These are phyloP conservation scores for Gaeumannomyces tritici DNA, from an alignment of 2,329 filamentous ascomycete genomes.

Conservation along the genomic window DNA sequence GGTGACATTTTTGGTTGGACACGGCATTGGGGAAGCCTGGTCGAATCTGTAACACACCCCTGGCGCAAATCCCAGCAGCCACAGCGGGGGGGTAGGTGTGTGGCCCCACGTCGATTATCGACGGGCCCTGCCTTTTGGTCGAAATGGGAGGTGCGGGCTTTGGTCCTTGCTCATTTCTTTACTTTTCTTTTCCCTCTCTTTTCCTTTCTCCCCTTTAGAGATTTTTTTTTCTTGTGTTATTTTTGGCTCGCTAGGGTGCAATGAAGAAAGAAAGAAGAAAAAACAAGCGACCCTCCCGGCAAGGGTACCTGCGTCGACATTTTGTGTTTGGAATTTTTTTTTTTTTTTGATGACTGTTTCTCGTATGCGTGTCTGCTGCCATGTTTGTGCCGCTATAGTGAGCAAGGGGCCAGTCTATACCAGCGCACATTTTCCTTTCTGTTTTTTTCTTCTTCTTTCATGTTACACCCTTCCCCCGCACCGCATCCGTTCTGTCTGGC, in stretches of 20 bases:
- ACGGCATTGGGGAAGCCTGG: not conserved
- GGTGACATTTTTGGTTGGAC: not conserved
- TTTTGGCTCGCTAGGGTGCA: not conserved
- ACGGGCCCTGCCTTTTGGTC: not conserved
- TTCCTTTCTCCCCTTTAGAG: not conserved
- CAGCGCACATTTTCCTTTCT: no score
- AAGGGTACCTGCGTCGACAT: no score
- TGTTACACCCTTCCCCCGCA: no score
- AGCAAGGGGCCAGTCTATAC: no score
- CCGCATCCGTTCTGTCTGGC: not conserved
- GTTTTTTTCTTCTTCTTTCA: not conserved
- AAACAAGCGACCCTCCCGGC: not conserved
- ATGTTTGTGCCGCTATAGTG: not conserved
- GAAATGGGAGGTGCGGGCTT: not conserved
- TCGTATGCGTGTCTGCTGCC: not conserved
- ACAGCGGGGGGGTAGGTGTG: not conserved
- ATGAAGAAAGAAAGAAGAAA: no score
- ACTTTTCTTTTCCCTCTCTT: not conserved
- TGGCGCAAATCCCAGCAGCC: not conserved
- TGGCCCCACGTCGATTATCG: not conserved
- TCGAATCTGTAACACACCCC: slow-evolving; percentile 2
- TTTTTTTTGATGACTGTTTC: not conserved
- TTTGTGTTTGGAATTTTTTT: not conserved
- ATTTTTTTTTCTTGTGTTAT: not conserved
- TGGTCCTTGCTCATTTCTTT: not conserved